Base-by-base conservation (phyloP, 345 rosid genomes). In the Geranium rotundifolium region DNA sequence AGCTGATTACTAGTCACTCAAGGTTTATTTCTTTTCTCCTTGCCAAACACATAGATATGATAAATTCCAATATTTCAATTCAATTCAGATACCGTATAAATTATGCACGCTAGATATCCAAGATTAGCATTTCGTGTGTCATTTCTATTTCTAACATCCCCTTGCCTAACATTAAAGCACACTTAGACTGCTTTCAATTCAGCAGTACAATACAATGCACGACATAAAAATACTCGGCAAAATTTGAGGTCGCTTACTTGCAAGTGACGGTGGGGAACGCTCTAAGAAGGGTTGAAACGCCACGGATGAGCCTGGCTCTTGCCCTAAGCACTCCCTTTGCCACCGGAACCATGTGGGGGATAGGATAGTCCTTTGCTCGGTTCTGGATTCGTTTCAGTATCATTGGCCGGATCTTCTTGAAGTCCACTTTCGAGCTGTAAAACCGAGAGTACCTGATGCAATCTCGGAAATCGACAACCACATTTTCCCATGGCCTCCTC, bases 371-470 rank as follows among this genome's bases (percentile, higher is more conserved):
- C 79, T 84, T 80, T 2, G 87, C 86, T 65, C 91, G 76, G n/a
- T 76, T 70, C 69, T 88, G 79, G 6, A 93, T 81, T 75, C 96
- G 79, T 68, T 78, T 72, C n/a, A 72, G 71, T 71, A 93, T 90
- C 95, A 93, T 83, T 5, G 95, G 90, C 72, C 97, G 56, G 61
- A 86, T 68, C 71, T 84, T 83, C 72, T 79, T 81, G 64, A 84
- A 75, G 71, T 86, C 84, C 50, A 59, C 67, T 65, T 76, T 76
- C 0, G 88, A 64, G 71, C 84, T 77, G 75, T 81, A 89, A 67
- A 62, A 72, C 66, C 83, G 76, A 19, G 65, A 65, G 30, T 71
- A 70, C 12, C 19, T 50, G 55, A 65, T 59, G 65, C 62, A 5
- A 20, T 29, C 58, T 0, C 19, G 19, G 13, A 58, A 49, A 19